Evolutionary conservation across 257 asterid species (phyloP).

Genomic region (Przewalskia tangutica): DNA sequence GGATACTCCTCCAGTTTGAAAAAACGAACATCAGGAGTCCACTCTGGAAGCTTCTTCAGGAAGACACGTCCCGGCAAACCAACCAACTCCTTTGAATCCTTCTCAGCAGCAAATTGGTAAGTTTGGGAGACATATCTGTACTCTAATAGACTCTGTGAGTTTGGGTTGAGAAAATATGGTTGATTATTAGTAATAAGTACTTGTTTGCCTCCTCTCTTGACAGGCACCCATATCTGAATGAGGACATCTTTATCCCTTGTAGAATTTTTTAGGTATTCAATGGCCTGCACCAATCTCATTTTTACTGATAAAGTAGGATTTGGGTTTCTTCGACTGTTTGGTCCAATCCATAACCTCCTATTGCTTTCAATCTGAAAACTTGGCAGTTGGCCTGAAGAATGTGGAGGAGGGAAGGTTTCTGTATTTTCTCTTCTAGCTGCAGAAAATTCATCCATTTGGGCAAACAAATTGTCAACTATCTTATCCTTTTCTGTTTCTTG

Average conservation of each 20-base stretch:
- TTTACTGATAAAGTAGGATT: slow-evolving; percentile 25
- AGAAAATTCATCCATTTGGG: slow-evolving; percentile 25
- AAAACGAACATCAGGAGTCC: slow-evolving; percentile 74
- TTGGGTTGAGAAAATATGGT: slow-evolving; percentile 40
- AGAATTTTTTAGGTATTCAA: slow-evolving; percentile 38
- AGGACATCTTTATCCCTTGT: slow-evolving; percentile 43
- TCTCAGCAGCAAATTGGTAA: slow-evolving; percentile 51
- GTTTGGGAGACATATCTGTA: slow-evolving; percentile 42
- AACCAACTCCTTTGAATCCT: slow-evolving; percentile 35
- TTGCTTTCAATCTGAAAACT: slow-evolving; percentile 26
- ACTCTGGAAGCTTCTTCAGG: slow-evolving; percentile 66
- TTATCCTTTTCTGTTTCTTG: slow-evolving; percentile 22
- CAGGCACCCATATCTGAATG: slow-evolving; percentile 74
- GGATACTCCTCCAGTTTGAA: slow-evolving; percentile 62
- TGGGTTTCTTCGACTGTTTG: slow-evolving; percentile 18
- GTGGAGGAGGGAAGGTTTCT: slow-evolving; percentile 17
- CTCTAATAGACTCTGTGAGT: slow-evolving; percentile 42
- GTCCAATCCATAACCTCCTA: slow-evolving; percentile 40
- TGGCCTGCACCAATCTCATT: slow-evolving; percentile 48
- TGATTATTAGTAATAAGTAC: slow-evolving; percentile 55
- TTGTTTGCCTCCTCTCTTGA: slow-evolving; percentile 40
- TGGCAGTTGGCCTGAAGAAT: slow-evolving; percentile 19
- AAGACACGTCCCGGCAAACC: slow-evolving; percentile 74
- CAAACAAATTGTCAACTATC: not conserved
- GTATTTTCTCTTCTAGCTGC: slow-evolving; percentile 14